These are phyloP conservation scores for Aegilops tauschii DNA, from an alignment of 176 grass and related monocot genomes.

Conservation along the genomic window DNA sequence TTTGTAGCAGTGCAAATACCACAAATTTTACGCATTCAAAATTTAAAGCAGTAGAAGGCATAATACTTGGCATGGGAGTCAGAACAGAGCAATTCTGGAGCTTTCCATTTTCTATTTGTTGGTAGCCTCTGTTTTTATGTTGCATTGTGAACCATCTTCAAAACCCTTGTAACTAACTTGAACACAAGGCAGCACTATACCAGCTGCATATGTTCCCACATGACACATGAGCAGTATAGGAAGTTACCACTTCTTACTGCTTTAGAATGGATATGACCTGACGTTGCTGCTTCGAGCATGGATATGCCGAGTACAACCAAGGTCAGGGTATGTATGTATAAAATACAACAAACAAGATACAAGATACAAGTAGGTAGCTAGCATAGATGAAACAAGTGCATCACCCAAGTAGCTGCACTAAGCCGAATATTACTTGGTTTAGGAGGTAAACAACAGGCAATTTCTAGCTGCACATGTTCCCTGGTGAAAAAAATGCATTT, in stretches of 20 bases:
- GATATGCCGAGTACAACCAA: background rate
- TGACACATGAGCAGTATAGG: background rate
- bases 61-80: background rate
- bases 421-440: background rate
- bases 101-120: background rate
- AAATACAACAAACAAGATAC: background rate
- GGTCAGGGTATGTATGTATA: background rate
- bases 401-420: background rate
- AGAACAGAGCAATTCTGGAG: background rate
- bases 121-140: background rate
- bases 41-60: background rate
- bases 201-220: background rate
- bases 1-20: background rate
- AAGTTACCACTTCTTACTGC: background rate
- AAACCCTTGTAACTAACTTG: background rate
- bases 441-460: background rate
- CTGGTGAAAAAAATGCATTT: background rate
- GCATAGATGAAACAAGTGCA: slow-evolving; percentile 1
- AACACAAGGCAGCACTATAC: background rate
- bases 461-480: background rate
- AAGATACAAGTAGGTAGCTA: background rate
- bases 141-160: background rate
- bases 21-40: background rate
- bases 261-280: background rate
- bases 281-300: background rate